Conservation (phyloP, 495 filamentous ascomycete species). For the Daldinia bambusicola region DNA sequence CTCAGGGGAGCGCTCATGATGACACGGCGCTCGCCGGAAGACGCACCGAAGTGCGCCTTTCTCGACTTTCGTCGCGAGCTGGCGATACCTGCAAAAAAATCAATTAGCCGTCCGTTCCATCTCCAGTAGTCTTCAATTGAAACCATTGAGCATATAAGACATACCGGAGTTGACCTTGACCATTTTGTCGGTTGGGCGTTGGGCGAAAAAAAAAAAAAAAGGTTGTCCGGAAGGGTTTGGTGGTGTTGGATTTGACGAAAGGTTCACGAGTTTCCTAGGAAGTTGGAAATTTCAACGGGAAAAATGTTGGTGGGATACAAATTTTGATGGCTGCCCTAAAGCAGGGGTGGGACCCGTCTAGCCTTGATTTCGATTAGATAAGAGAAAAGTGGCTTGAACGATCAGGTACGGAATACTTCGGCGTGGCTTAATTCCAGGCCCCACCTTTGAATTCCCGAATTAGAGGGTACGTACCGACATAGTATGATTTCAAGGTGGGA, state of each 20-base stretch:
- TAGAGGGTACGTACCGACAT: constrained; percentile 17
- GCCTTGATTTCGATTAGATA: constrained; percentile 32
- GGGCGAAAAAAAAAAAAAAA: constrained; percentile 26
- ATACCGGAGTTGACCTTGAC: constrained; percentile 67
- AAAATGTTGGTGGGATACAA: constrained; percentile 32
- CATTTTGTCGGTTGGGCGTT: constrained; percentile 59
- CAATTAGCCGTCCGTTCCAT: constrained; percentile 21
- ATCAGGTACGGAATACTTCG: neutral
- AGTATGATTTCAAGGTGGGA: constrained; percentile 39
- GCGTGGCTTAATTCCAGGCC: neutral
- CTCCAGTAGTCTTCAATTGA: too few relatives aligned
- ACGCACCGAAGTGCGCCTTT: constrained; percentile 95
- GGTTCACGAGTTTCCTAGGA: constrained; percentile 32
- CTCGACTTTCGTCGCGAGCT: constrained; percentile 96
- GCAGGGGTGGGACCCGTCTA: too few relatives aligned
- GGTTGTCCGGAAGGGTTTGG: constrained; percentile 16
- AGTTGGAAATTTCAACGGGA: constrained; percentile 15
- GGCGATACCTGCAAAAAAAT: constrained; percentile 64
- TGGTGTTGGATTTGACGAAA: constrained; percentile 3
- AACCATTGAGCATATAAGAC: constrained; percentile 26
- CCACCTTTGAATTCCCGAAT: neutral
- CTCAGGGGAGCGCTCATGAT: constrained; percentile 94
- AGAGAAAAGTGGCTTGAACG: constrained; percentile 23
- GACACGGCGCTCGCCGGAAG: constrained; percentile 87
- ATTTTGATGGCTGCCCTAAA: constrained; percentile 42